phyloP scores from a whole-genome alignment of 2,329 filamentous ascomycete genomes.

The Fusarium compactum region DNA sequence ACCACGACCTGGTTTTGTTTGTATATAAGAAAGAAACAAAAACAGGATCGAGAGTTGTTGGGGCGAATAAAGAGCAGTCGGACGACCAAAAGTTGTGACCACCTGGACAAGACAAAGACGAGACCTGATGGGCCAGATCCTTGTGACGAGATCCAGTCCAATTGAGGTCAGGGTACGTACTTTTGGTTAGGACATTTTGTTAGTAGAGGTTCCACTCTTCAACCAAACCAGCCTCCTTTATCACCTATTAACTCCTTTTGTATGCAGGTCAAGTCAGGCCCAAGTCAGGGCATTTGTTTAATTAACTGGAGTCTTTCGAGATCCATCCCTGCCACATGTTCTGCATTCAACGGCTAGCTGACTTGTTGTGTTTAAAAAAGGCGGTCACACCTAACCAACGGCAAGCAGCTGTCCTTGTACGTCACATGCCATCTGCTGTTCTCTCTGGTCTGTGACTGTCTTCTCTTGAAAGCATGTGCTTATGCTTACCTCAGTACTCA shows the following conservation, averaged over 20 bases:
- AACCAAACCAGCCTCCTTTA: constrained; percentile 18
- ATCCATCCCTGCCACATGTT: constrained; percentile 28
- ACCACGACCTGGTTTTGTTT: background rate
- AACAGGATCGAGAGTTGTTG: constrained; percentile 34
- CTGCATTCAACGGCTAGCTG: constrained; percentile 6
- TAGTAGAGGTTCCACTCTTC: constrained; percentile 20
- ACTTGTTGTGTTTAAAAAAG: constrained; percentile 19
- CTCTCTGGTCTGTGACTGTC: background rate
- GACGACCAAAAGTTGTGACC: constrained; percentile 45
- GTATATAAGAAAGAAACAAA: background rate
- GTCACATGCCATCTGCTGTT: constrained; percentile 6
- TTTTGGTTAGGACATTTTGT: background rate
- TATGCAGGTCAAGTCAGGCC: constrained; percentile 17
- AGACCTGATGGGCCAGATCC: constrained; percentile 36
- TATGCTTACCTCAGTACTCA: background rate
- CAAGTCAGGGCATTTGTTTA: constrained; percentile 11
- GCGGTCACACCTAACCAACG: constrained; percentile 18
- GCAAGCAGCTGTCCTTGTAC: constrained; percentile 8
- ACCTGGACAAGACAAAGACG: constrained; percentile 40
- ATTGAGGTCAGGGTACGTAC: constrained; percentile 36
- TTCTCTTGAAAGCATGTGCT: background rate
- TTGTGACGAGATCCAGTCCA: constrained; percentile 32
- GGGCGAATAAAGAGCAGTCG: constrained; percentile 39
- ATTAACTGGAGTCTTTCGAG: constrained; percentile 4
- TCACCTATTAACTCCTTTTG: constrained; percentile 23